A percentile compares a stretch with the other conserved stretches of the same genome.
Conservation (phyloP, 2,329 filamentous ascomycete species). For the Thermomyces lanuginosus region DNA sequence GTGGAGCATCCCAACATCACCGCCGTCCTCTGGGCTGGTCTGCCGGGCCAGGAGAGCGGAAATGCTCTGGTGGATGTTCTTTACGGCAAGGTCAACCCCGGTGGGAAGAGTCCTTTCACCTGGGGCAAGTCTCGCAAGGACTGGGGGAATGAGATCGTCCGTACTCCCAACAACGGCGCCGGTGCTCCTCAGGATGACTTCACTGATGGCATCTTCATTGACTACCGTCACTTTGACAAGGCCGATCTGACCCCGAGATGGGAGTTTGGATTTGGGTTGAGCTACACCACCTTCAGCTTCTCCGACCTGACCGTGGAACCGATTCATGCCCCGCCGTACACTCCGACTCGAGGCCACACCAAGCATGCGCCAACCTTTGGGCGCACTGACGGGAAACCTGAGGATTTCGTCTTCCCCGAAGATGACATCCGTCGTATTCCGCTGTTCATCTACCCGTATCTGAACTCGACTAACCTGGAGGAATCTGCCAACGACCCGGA, state of each 20-base stretch:
- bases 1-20: slow-evolving; percentile 49
- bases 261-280: slow-evolving; percentile 46
- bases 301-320: slow-evolving; percentile 38
- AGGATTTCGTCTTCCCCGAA: slow-evolving; percentile 42
- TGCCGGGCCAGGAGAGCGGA: slow-evolving; percentile 60
- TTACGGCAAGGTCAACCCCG: slow-evolving; percentile 50
- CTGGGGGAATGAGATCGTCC: slow-evolving; percentile 42
- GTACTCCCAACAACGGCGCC: slow-evolving; percentile 40
- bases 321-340: slow-evolving; percentile 33
- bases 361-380: slow-evolving; percentile 38
- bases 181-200: slow-evolving; percentile 44
- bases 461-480: slow-evolving; percentile 42
- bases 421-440: slow-evolving; percentile 33
- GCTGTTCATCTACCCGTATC: slow-evolving; percentile 47
- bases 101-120: slow-evolving; percentile 47
- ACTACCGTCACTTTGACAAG: slow-evolving; percentile 38
- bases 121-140: slow-evolving; percentile 37
- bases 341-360: slow-evolving; percentile 36
- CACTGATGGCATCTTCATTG: slow-evolving; percentile 45
- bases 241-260: slow-evolving; percentile 40
- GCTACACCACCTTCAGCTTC: slow-evolving; percentile 47
- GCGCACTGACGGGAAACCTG: slow-evolving; percentile 31
- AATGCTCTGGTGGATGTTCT: slow-evolving; percentile 59
- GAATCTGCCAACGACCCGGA: slow-evolving; percentile 36
- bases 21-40: slow-evolving; percentile 57